A percentile compares a stretch with the other conserved stretches of the same genome.
These are phyloP conservation scores for Fomitopsis serialis DNA, from an alignment of 768 basidiomycete species.

Conservation along the genomic window DNA sequence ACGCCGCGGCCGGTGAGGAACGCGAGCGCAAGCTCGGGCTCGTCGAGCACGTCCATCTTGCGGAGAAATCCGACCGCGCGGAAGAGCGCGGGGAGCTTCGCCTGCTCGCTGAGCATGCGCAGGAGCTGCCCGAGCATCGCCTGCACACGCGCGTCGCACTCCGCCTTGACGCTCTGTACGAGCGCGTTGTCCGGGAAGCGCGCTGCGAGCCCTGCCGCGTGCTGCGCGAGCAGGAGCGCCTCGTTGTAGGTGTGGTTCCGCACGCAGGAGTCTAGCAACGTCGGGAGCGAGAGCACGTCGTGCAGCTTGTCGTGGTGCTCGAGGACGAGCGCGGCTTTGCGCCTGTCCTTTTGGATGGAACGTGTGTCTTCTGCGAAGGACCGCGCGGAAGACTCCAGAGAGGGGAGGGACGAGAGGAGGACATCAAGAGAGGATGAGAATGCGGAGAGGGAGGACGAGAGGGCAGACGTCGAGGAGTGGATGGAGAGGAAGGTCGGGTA, in stretches of 20 bases:
- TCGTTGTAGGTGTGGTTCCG: conserved; percentile 91
- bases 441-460: conserved; percentile 66
- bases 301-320: conserved; percentile 93
- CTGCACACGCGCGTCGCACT: conserved; percentile 53
- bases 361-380: conserved; percentile 73
- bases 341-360: conserved; percentile 65
- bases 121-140: conserved; percentile 77
- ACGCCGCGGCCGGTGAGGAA: conserved; percentile 73
- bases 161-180: conserved; percentile 61
- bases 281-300: conserved; percentile 86
- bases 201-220: conserved; percentile 46
- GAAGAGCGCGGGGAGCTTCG: conserved; percentile 85
- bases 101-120: conserved; percentile 72
- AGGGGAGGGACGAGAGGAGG: conserved; percentile 69
- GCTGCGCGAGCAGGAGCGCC: conserved; percentile 78
- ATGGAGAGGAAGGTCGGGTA: conserved; percentile 91
- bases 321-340: conserved; percentile 77
- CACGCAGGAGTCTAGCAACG: conserved; percentile 89
- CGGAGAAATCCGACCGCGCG: conserved; percentile 86
- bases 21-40: conserved; percentile 76
- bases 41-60: conserved; percentile 68
- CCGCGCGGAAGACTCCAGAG: conserved; percentile 66
- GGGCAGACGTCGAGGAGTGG: conserved; percentile 70
- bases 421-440: conserved; percentile 70
- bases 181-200: conserved; percentile 41